Evolutionary conservation across 805 yeast species (phyloP), one percentile per base, ranked within the genome.

Genomic region (Candida chilensis): DNA sequence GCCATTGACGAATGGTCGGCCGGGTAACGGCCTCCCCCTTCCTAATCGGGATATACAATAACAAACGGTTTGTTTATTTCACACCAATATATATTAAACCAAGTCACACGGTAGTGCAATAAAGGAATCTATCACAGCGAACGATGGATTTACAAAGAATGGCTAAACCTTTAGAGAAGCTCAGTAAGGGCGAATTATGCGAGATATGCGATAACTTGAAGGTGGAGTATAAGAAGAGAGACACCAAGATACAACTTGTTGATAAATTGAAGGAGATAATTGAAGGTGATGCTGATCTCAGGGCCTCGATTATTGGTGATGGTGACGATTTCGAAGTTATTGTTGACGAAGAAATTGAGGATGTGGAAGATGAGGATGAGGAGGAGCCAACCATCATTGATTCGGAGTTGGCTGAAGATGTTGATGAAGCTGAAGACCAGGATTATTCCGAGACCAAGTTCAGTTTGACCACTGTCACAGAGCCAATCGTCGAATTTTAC

Each of bases 361-460:
- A 45, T 17, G 47, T 38, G 7, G 48, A 41, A 17, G 50, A 39
- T 21, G 47, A 32, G 7, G 48, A 45, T 28, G 48, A 45, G 2
- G 51, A 39, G 6, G 47, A 34, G 6, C 45, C 40, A 4, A 48
- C 40, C 4, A 47, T 45, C n/a, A 47, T 36, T 16, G 40, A 37
- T 2, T 38, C 28, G 8, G 42, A 31, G 2, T 49, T 34, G 8
- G 58, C 46, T n/a, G 54, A 40, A 4, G 52, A 35, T 10, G 52
- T 38, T 20, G 59, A 47, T 11, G 64, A 57, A 21, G 52, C 44
- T 12, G 48, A 46, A 16, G 67, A 61, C 38, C 43, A 42, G 33
- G 63, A 58, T 37, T 57, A 50, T 44, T 10, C 54, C 54, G 1
- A 63, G 67, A 9, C 69, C 69, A 17, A 36, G n/a, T n/a, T 62